phyloP scores from a whole-genome alignment of 2,329 filamentous ascomycete species.

The Zalaria obscura region DNA sequence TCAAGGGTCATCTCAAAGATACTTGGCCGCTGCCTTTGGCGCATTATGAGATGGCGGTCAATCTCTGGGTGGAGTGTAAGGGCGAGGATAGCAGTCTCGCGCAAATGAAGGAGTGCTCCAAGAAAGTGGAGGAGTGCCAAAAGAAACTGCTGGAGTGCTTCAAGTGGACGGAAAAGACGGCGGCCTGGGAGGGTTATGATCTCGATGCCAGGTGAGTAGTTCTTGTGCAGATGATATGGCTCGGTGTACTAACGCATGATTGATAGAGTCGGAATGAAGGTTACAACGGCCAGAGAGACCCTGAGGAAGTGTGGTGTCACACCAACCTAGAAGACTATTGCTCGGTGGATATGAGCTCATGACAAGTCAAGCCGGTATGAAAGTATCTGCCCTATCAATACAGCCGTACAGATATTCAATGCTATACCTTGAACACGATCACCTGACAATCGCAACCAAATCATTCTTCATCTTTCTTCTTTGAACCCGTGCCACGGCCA shows the following conservation, averaged over 20 bases:
- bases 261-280: constrained; percentile 46
- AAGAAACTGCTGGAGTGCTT: constrained; percentile 46
- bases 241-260: not conserved
- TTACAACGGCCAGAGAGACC: constrained; percentile 55
- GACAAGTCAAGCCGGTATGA: no score
- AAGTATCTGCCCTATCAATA: no score
- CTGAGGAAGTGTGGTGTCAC: constrained; percentile 25
- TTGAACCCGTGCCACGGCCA: no score
- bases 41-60: constrained; percentile 74
- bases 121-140: no score
- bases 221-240: not conserved
- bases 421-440: no score
- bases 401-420: no score
- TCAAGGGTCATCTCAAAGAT: constrained; percentile 49
- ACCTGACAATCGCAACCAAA: no score
- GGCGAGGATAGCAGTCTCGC: constrained; percentile 22
- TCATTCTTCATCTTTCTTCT: no score
- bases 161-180: constrained; percentile 50
- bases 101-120: constrained; percentile 47
- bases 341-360: no score
- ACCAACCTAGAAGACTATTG: not conserved
- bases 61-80: constrained; percentile 56
- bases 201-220: constrained; percentile 48
- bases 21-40: constrained; percentile 61
- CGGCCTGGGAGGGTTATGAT: constrained; percentile 57